phyloP scores from a whole-genome alignment of 2,329 filamentous ascomycete species.

The Penicillium digitatum region DNA sequence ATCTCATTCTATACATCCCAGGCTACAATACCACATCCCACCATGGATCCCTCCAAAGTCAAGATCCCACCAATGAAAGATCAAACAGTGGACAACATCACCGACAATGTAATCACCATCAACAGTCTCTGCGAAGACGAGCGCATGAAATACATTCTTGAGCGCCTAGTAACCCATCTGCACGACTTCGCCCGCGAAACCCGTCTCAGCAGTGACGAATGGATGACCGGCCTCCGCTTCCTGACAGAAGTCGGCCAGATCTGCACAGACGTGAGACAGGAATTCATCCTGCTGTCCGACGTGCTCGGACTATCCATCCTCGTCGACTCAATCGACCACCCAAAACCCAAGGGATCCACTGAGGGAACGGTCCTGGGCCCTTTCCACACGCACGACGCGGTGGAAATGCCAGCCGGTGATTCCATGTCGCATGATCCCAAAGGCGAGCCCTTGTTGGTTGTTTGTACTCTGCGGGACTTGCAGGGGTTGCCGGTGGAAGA shows the following conservation, averaged over 20 bases:
- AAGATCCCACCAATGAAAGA: conserved; percentile 56
- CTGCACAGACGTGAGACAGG: conserved; percentile 69
- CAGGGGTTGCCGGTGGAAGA: conserved; percentile 58
- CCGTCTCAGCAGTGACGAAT: conserved; percentile 69
- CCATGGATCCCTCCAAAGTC: conserved; percentile 43
- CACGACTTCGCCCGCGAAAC: conserved; percentile 82
- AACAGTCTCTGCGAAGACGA: conserved; percentile 66
- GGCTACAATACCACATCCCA: background rate
- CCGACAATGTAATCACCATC: conserved; percentile 68
- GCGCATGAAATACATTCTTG: conserved; percentile 67
- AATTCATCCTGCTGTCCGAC: conserved; percentile 80
- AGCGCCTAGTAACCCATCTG: conserved; percentile 69
- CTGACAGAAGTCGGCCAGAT: conserved; percentile 69
- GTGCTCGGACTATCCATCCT: conserved; percentile 74
- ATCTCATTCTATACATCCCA: background rate
- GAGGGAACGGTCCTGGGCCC: conserved; percentile 78
- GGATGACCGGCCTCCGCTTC: conserved; percentile 71
- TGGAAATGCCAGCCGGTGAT: conserved; percentile 52
- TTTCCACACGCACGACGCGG: conserved; percentile 77
- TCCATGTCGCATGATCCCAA: conserved; percentile 64
- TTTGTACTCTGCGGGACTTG: conserved; percentile 69
- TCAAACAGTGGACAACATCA: conserved; percentile 75
- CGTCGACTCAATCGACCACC: conserved; percentile 78
- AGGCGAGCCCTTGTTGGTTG: conserved; percentile 66
- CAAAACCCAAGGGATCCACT: conserved; percentile 65